Evolutionary conservation across 169 alveolate species (phyloP).

Genomic region (Babesia bigemina): DNA sequence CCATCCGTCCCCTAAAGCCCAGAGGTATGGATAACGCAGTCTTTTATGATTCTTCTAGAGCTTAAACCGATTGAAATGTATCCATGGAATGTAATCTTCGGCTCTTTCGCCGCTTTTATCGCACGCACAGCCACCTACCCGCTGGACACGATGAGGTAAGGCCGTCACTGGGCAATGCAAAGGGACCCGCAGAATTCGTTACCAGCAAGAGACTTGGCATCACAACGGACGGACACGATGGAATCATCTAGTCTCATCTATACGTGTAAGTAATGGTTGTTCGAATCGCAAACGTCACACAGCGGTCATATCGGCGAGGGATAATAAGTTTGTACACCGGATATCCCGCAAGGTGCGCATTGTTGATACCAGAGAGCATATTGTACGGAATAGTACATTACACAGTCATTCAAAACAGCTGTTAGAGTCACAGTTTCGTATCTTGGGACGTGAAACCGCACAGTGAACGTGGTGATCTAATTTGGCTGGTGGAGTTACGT

Average conservation of each 20-base stretch:
- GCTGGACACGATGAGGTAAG: slow-evolving; percentile 60
- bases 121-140: slow-evolving; percentile 64
- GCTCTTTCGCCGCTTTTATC: slow-evolving; percentile 47
- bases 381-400: slow-evolving; percentile 53
- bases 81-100: slow-evolving; percentile 63
- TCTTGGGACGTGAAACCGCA: too few relatives aligned
- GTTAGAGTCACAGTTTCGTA: neutral
- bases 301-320: slow-evolving; percentile 15
- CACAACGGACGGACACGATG: slow-evolving; percentile 21
- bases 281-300: neutral
- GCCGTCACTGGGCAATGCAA: neutral
- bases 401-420: slow-evolving; percentile 15
- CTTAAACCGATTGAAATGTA: slow-evolving; percentile 64
- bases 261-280: neutral
- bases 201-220: slow-evolving; percentile 54
- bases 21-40: slow-evolving; percentile 25
- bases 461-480: too few relatives aligned
- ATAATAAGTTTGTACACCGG: slow-evolving; percentile 40
- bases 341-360: slow-evolving; percentile 39
- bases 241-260: neutral
- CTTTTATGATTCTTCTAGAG: slow-evolving; percentile 7
- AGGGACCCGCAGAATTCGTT: slow-evolving; percentile 33
- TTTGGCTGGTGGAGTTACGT: too few relatives aligned
- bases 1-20: slow-evolving; percentile 39
- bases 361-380: slow-evolving; percentile 56